Base-by-base conservation (phyloP, 306 rosid species). In the Fagus crenata region DNA sequence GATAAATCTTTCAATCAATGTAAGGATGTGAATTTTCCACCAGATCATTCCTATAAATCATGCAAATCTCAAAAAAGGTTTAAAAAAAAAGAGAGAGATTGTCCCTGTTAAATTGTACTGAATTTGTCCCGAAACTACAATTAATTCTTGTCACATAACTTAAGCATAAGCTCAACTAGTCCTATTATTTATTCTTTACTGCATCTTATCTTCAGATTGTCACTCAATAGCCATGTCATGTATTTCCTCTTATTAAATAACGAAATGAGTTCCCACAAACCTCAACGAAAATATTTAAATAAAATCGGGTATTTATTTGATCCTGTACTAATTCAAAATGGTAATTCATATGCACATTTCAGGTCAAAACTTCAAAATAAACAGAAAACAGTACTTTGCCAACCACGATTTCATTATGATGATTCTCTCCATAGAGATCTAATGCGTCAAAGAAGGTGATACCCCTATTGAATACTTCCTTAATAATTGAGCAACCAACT, bases 371-470 rank as follows among this genome's bases (percentile, higher is more conserved):
- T 39, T 33, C 6, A 35, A 36, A 64, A 31, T 18, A 31, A 9
- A 64, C 6, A 22, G 37, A 49, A 7, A 76, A 31, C 17, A 75
- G 14, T 79, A 92, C 94, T 93, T 88, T 86, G 61, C 92, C 96
- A 74, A 91, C 75, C 93, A 91, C 80, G 80, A 89, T 72, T 78
- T 93, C 95, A 35, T 93, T 93, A 64, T 89, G 84, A 81, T 84
- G 87, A 71, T 85, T 71, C 9, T 76, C 17, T 39, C 96, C 98
- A 41, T 91, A 88, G 43, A 77, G 35, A 80, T 91, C 89, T 41
- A 95, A 84, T 68, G 95, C 88, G 78, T 89, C 93, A 67, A 86
- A 93, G 73, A 91, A 93, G 67, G 96, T 88, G 55, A 89, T 78
- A 4, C 96, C 96, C 79, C 74, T 88, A 3, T 80, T 46, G 81